phyloP scores from a whole-genome alignment of 768 basidiomycete species.

The Multifurca ochricompacta region DNA sequence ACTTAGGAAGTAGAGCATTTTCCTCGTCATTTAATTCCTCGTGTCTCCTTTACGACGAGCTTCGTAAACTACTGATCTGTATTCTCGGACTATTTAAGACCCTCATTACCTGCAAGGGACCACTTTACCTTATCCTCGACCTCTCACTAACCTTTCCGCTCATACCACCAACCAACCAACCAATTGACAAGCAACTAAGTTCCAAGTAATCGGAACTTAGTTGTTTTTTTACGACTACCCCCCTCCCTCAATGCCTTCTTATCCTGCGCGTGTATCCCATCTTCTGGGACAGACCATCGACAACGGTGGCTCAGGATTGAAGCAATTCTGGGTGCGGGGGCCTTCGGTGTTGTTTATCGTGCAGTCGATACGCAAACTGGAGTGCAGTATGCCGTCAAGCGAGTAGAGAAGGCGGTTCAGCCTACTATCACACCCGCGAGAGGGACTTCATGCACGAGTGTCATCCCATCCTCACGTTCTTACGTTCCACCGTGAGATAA shows the following conservation, averaged over 20 bases:
- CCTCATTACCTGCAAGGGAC: too few species aligned
- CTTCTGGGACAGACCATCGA: constrained; percentile 43
- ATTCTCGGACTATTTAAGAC: too few species aligned
- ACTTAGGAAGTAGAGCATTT: too few species aligned
- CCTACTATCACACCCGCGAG: constrained; percentile 40
- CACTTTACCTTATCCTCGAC: not conserved
- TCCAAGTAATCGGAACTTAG: constrained; percentile 2
- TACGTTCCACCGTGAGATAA: constrained; percentile 79
- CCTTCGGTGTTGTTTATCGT: constrained; percentile 94
- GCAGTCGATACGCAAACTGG: constrained; percentile 47
- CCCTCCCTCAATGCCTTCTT: constrained; percentile 4
- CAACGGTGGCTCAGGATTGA: constrained; percentile 70
- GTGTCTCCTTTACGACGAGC: too few species aligned
- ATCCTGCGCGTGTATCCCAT: not conserved
- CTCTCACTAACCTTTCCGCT: not conserved
- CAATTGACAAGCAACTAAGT: constrained; percentile 1
- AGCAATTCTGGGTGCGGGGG: constrained; percentile 82
- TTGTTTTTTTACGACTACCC: not conserved
- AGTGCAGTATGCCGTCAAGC: constrained; percentile 76
- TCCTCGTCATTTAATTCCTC: too few species aligned
- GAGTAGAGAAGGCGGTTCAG: constrained; percentile 45
- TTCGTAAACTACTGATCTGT: too few species aligned
- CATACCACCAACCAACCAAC: too few species aligned
- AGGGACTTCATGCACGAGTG: constrained; percentile 68
- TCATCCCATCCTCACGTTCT: constrained; percentile 75